Evolutionary conservation across 768 basidiomycete genomes (phyloP), one percentile per base, ranked within the genome.

Genomic region (Hypholoma sublateritium): DNA sequence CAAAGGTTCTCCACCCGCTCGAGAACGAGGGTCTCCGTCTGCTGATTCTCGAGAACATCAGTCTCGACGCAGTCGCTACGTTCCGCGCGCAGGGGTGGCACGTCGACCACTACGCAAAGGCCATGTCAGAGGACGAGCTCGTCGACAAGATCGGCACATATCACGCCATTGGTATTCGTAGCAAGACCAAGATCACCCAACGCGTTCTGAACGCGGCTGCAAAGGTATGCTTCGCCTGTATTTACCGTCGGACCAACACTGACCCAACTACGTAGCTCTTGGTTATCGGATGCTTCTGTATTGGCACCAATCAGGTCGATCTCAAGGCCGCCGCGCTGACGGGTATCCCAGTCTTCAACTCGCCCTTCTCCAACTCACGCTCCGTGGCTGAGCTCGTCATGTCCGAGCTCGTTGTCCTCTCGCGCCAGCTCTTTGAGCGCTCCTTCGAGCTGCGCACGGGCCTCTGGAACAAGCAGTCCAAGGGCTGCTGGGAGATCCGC

Each of bases 371-470:
- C 69, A 98, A 97, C 79, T 98, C 97, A 32, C 92, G 97, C 64
- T 98, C 97, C 1, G 97, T 99, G 53, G 97, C 97, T 39, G 97
- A 99, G 76, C 86, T 99, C 47, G 97, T 99, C 73, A 85, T 99
- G 73, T 81, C 87, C 57, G 97, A 99, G 74, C 81, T 98, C 66
- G 84, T 99, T 67, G 89, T 89, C 3, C 87, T 99, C 61, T 96
- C 96, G 3, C 89, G 97, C 22, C 97, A 99, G 69, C 84, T 96
- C 64, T 86, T 87, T 65, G 91, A 99, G 73, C 89, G 97, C 55
- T 77, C 88, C 21, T 84, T 80, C 63, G 97, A 99, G 77, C 82
- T 99, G 77, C 87, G 85, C 53, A 80, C 85, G 34, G 97, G 97
- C 45, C 73, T 90, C 67, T 99, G 97, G 97, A 98, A 99, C 81